Percentiles rank a stretch among this genome's conserved stretches.
Conservation (phyloP, 345 rosid species). For the Brassica carinata region DNA sequence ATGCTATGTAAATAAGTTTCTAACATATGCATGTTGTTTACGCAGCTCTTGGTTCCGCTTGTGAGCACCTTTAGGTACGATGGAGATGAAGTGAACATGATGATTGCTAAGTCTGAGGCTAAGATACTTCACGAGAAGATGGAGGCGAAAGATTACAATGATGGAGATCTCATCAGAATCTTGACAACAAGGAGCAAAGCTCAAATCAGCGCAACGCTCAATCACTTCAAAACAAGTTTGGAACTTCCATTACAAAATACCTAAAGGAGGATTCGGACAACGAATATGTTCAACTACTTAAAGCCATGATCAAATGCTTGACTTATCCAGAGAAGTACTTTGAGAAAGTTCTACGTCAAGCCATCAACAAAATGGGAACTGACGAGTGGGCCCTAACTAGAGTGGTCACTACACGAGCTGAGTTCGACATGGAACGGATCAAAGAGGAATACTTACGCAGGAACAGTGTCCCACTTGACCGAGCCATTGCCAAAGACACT, state of each 20-base stretch:
- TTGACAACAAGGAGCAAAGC: slow-evolving; percentile 83
- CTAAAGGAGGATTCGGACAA: slow-evolving; percentile 68
- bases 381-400: slow-evolving; percentile 90
- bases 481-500: slow-evolving; percentile 68
- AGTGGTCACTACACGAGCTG: slow-evolving; percentile 77
- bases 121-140: slow-evolving; percentile 79
- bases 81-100: slow-evolving; percentile 45
- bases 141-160: slow-evolving; percentile 60
- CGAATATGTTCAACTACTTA: slow-evolving; percentile 68
- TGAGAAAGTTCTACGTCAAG: slow-evolving; percentile 72
- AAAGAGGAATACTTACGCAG: slow-evolving; percentile 78
- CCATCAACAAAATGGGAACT: slow-evolving; percentile 76
- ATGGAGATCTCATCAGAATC: slow-evolving; percentile 82
- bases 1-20: background rate
- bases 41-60: slow-evolving; percentile 83
- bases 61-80: slow-evolving; percentile 76
- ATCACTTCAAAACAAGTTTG: slow-evolving; percentile 70
- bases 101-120: slow-evolving; percentile 75
- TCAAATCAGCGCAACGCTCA: slow-evolving; percentile 72
- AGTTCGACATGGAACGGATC: slow-evolving; percentile 77
- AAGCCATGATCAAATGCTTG: slow-evolving; percentile 75
- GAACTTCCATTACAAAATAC: slow-evolving; percentile 72
- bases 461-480: slow-evolving; percentile 71
- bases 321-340: slow-evolving; percentile 83
- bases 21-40: background rate